Base-by-base conservation (phyloP, 148 eudicot species). In the Polygonum maritimum region DNA sequence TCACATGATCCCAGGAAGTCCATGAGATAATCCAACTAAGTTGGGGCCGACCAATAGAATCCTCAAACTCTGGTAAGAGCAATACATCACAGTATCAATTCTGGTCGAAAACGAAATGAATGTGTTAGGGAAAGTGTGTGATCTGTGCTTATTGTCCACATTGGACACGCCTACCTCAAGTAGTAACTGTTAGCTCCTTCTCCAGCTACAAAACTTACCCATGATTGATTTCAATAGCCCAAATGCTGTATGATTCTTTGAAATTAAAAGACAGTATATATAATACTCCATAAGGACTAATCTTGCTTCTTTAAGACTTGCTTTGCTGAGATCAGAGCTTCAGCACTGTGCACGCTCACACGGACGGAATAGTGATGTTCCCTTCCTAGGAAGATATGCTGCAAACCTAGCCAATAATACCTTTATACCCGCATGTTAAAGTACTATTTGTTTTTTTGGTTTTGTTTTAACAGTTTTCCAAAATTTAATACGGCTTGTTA, bases 21-120 rank as follows among this genome's bases (percentile, higher is more conserved):
- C 86, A 85, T 73, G 79, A 75, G 77, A 70, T 78, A 76, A 74
- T 82, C 82, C 90, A 81, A 84, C 88, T 79, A 87, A 75, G 76
- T 75, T 73, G 83, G 84, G 83, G 86, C 77, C 78, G 86, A 83
- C 39, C 82, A 45, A 80, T 63, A 79, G 80, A 73, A 58, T 79
- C 83, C 74, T 77, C 82, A 85, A 86, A 88, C 89, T 86, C 80
- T 81, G 69, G 86, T 84, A 75, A 85, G 82, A 84, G 78, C 83
- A 86, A 83, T 82, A 86, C 77, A 86, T 88, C 83, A 86, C 74
- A 82, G 76, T 55, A 84, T 86, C 86, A 90, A 82, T 80, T 81
- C 82, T 74, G 78, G 74, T 82, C 87, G 86, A 57, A 76, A 80
- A 69, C 35, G 71, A 69, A 82, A 77, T 57, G 71, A 72, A 77